Evolutionary conservation across 805 yeast genomes (phyloP).

Genomic region (Ogataea thermomethanolica): DNA sequence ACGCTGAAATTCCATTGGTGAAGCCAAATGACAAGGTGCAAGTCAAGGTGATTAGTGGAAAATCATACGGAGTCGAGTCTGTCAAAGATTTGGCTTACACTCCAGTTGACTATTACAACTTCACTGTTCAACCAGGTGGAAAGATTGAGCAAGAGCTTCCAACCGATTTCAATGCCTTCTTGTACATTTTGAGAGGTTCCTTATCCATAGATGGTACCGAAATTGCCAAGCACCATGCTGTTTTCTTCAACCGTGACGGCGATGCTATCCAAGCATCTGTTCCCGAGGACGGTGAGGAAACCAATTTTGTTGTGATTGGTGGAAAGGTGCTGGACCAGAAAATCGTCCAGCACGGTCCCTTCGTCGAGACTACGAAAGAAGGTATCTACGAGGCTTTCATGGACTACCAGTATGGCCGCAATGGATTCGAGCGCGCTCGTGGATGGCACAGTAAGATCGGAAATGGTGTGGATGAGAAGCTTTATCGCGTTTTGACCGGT

Average conservation of each 20-base stretch:
- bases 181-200: conserved; percentile 64
- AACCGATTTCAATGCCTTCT: conserved; percentile 59
- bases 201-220: conserved; percentile 43
- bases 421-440: conserved; percentile 67
- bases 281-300: conserved; percentile 41
- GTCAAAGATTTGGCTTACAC: conserved; percentile 75
- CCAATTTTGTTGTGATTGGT: conserved; percentile 71
- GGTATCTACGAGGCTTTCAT: conserved; percentile 64
- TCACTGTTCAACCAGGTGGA: conserved; percentile 62
- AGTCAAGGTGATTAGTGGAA: conserved; percentile 76
- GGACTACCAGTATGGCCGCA: conserved; percentile 65
- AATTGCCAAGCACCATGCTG: conserved; percentile 46
- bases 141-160: conserved; percentile 58
- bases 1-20: conserved; percentile 67
- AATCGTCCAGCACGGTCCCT: conserved; percentile 86
- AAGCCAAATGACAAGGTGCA: conserved; percentile 59
- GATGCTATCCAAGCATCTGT: conserved; percentile 52
- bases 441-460: conserved; percentile 51
- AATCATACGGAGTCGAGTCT: conserved; percentile 71
- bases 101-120: conserved; percentile 73
- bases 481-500: conserved; percentile 27
- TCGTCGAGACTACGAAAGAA: conserved; percentile 70
- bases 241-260: conserved; percentile 70
- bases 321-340: conserved; percentile 73
- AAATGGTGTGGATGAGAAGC: conserved; percentile 29